Evolutionary conservation across 306 rosid genomes (phyloP), one percentile per base, ranked within the genome.

Genomic region (Dicorynia guianensis): DNA sequence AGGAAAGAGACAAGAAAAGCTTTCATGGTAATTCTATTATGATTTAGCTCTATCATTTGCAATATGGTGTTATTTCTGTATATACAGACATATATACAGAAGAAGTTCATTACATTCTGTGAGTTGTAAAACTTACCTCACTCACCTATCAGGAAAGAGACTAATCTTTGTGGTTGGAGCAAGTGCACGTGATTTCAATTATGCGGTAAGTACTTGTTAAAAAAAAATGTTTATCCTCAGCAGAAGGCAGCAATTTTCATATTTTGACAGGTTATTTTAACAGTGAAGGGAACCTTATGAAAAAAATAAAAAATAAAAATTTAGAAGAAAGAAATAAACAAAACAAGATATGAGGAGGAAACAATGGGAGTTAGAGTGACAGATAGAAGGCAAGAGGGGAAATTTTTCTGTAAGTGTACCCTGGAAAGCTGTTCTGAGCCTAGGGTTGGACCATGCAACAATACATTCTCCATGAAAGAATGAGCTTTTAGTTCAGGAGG

Each of bases 1-100:
- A 55, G 34, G 44, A 75, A 77, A 83, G 96, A 74, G 47, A 56
- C 30, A 5, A 10, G 47, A 55, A n/a, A 11, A 19, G 42, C 20
- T 69, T 58, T n/a, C 38, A 70, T 46, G 58, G 42, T 36, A 40
- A 43, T 55, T 12, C 59, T 34, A 50, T 13, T 55, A 34, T 39
- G 30, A 53, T 11, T n/a, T 67, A 30, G 10, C n/a, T 56, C 35
- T 42, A 40, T 48, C 34, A 59, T n/a, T 14, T 63, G 68, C 49
- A 30, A 38, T 25, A 35, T 33, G 8, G 14, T 67, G 20, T 44
- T 40, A 80, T 20, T 15, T 35, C n/a, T n/a, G n/a, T n/a, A n/a
- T n/a, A n/a, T n/a, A 14, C 11, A 50, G 18, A 10, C 65, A 19
- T 10, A 18, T 1, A 65, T 52, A 11, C 14, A 47, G 64, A 5